Conservation (phyloP, 139 green algal species). For the Micractinium sp. region DNA sequence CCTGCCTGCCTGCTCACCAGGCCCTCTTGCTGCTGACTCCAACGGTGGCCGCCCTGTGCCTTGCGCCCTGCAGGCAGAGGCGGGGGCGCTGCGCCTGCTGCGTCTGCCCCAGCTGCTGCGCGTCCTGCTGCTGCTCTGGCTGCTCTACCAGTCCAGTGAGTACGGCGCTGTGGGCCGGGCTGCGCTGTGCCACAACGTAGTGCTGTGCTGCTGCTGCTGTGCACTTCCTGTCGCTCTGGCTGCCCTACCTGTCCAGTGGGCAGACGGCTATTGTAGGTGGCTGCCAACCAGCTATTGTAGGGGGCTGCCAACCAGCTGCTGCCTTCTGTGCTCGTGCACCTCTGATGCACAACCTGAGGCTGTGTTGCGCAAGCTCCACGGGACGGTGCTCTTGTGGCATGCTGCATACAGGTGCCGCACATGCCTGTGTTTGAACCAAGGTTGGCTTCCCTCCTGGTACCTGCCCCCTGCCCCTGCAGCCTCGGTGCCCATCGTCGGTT, state of each 20-base stretch:
- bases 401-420: not conserved
- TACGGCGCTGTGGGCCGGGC: not conserved
- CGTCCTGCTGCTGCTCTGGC: constrained; percentile 3
- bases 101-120: constrained; percentile 13
- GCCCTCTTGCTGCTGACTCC: not conserved
- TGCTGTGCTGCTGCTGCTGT: no score
- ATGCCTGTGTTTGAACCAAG: not conserved
- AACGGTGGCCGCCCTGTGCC: not conserved
- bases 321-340: no score
- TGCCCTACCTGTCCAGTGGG: no score
- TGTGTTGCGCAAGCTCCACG: not conserved
- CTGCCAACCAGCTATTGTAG: no score
- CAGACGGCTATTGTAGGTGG: no score
- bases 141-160: constrained; percentile 9
- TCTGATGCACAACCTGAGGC: no score
- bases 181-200: not conserved
- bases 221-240: no score
- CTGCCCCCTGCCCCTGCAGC: not conserved
- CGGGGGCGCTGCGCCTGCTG: not conserved
- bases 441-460: not conserved
- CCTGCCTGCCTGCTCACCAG: not conserved
- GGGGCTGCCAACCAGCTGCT: not conserved
- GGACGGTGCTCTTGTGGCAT: not conserved
- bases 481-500: not conserved
- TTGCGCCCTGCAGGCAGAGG: not conserved